Conservation (phyloP, 768 basidiomycete species). For the Pleurotus salmoneostramineus region DNA sequence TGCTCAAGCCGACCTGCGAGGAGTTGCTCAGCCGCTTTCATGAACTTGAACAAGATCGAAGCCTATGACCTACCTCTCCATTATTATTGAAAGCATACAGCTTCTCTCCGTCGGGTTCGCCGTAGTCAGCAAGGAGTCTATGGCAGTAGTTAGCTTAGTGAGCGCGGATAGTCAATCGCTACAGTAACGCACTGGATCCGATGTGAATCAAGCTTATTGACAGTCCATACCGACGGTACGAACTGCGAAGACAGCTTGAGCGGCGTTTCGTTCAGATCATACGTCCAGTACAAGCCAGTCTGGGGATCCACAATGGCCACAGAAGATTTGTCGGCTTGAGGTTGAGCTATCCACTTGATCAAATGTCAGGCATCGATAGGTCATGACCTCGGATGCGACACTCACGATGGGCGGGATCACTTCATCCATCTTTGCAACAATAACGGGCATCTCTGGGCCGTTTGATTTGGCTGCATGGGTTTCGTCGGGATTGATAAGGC, state of each 20-base stretch:
- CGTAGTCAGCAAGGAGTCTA: neutral
- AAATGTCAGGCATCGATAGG: neutral
- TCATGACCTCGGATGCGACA: neutral
- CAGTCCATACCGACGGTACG: neutral
- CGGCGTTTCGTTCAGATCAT: neutral
- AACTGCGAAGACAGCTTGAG: neutral
- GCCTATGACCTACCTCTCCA: neutral
- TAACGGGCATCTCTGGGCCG: neutral
- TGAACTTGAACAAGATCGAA: neutral
- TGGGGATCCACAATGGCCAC: neutral
- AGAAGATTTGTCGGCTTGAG: neutral
- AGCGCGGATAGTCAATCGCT: neutral
- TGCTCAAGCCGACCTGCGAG: neutral
- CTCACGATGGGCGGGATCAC: neutral
- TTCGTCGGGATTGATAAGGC: neutral
- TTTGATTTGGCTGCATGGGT: neutral
- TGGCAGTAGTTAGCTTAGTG: neutral
- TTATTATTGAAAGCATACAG: neutral
- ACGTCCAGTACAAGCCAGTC: neutral
- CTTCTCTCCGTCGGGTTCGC: neutral
- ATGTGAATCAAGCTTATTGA: neutral
- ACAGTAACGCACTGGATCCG: neutral
- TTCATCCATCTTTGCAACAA: neutral
- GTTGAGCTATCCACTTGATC: neutral
- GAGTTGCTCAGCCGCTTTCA: neutral